Evolutionary conservation across 2,329 filamentous ascomycete species (phyloP), one percentile per base, ranked within the genome.

Genomic region (Colletotrichum sp.): DNA sequence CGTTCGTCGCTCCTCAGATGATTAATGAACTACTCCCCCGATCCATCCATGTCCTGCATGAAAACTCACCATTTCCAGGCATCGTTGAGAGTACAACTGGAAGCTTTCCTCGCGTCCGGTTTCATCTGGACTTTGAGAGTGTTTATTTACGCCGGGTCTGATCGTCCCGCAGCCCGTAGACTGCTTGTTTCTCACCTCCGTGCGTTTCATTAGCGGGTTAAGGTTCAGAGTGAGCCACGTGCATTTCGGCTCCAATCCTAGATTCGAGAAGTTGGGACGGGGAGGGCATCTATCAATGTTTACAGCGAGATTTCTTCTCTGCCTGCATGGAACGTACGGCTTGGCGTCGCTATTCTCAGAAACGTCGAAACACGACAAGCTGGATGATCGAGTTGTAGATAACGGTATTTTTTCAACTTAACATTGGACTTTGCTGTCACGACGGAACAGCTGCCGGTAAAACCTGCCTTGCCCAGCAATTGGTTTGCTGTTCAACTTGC

Each of bases 31-130:
- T 52, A 1, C 36, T 49, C 28, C 30, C n/a, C 26, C 59, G 26
- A 64, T 24, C 63, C 12, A 28, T 26, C 39, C 30, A 30, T 30
- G 15, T 32, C 24, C 44, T 30, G 34, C 26, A 49, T 52, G 4
- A 15, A 12, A 49, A n/a, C 63, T 16, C 39, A 10, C 9, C 10
- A 49, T 9, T 49, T 49, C 12, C 15, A 32, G n/a, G 34, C 30
- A 64, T 39, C n/a, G 21, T n/a, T 34, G 36, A 28, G 16, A 32
- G 26, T 8, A 36, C 44, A 55, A 6, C 44, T 18, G 68, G 12
- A 70, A 70, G 26, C 36, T 70, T 70, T 70, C 1, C 36, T 70
- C 57, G 68, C 26, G 55, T 26, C 36, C 24, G 36, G 68, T 70
- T 70, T 70, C 68, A 70, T 63, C 57, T 63, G 34, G 57, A 49